Evolutionary conservation across 2,329 filamentous ascomycete species (phyloP).

Genomic region (Aureobasidium leucospermi): DNA sequence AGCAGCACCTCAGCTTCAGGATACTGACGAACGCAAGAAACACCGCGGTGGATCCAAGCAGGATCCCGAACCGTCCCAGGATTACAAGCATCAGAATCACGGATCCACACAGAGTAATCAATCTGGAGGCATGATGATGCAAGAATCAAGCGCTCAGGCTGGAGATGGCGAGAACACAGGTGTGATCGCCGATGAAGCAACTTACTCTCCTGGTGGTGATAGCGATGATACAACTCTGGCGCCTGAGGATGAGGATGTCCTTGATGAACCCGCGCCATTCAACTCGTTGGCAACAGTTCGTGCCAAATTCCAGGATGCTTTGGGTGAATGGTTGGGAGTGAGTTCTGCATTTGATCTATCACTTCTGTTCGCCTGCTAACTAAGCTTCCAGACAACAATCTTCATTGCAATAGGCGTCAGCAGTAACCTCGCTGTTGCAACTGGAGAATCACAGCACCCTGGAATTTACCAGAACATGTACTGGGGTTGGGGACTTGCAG

Average conservation of each 20-base stretch:
- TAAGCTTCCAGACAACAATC: slow-evolving; percentile 27
- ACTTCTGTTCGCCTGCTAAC: not conserved
- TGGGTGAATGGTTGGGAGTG: slow-evolving; percentile 51
- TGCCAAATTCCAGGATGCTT: slow-evolving; percentile 47
- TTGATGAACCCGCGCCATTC: slow-evolving; percentile 19
- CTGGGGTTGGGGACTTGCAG: slow-evolving; percentile 46
- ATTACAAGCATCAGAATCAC: not conserved
- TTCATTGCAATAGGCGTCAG: slow-evolving; percentile 20
- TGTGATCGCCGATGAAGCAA: not conserved
- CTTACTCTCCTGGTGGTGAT: not conserved
- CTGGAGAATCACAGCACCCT: slow-evolving; percentile 27
- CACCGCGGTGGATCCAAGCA: slow-evolving; percentile 6
- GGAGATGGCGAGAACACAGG: not conserved
- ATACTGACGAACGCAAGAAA: slow-evolving; percentile 9
- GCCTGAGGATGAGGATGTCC: slow-evolving; percentile 7
- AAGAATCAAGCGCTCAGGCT: not conserved
- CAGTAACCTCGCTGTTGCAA: slow-evolving; percentile 30
- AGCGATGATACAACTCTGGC: slow-evolving; percentile 11
- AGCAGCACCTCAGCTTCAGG: slow-evolving; percentile 19
- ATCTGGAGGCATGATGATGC: not conserved
- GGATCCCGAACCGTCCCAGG: not conserved
- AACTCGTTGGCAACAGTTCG: slow-evolving; percentile 50
- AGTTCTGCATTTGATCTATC: not conserved
- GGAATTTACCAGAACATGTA: slow-evolving; percentile 21
- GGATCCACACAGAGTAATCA: not conserved